Conservation (phyloP, 1,284 basidiomycete genomes). For the Cutaneotrichosporon sp. region DNA sequence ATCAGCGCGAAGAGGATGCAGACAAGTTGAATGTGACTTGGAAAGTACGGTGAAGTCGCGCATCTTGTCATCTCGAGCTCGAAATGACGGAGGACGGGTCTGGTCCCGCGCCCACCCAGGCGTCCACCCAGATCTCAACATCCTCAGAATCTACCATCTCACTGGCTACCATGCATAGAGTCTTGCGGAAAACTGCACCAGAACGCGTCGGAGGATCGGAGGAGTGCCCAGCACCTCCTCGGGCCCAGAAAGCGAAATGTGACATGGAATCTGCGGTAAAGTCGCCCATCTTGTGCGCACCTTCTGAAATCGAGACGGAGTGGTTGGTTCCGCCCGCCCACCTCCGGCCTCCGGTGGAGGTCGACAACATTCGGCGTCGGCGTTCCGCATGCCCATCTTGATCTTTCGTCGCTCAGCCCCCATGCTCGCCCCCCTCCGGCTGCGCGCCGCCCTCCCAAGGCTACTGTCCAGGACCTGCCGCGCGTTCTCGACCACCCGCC, state of each 20-base stretch:
- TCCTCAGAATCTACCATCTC: background rate
- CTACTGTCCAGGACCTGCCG: no score
- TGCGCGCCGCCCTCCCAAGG: no score
- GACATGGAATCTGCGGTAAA: conserved; percentile 17
- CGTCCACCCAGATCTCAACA: no score
- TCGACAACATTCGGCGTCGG: background rate
- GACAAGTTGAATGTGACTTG: no score
- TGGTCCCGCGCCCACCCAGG: no score
- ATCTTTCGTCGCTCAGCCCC: background rate
- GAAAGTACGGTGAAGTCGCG: no score
- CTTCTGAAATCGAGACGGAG: background rate
- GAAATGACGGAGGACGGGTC: no score
- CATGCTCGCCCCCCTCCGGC: background rate
- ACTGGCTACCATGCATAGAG: conserved; percentile 19
- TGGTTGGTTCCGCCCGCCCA: background rate
- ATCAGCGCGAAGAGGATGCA: no score
- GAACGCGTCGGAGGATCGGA: conserved; percentile 1
- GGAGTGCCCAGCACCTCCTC: background rate
- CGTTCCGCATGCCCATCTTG: background rate
- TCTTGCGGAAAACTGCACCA: conserved; percentile 15
- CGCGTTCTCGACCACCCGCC: background rate
- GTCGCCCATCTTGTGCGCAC: background rate
- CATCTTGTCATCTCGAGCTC: no score
- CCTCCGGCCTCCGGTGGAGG: background rate
- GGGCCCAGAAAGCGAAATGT: conserved; percentile 4